phyloP scores from a whole-genome alignment of 202 grass and related monocot species.

The Bolboschoenoplectus hybrid region DNA sequence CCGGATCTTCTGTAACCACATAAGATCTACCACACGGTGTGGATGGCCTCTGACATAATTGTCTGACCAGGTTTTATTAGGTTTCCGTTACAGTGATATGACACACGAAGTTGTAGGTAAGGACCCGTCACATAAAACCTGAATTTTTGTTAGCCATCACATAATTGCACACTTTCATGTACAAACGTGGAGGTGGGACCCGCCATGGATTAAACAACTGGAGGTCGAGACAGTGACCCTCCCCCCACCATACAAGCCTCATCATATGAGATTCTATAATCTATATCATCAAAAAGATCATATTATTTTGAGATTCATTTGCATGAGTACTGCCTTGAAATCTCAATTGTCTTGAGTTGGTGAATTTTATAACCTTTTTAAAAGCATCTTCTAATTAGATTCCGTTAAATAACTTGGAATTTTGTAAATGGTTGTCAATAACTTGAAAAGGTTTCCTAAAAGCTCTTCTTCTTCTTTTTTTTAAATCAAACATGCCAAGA shows the following conservation, averaged over 20 bases:
- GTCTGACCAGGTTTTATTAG: neutral
- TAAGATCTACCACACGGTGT: neutral
- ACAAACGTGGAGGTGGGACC: slow-evolving; percentile 29
- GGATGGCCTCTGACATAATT: neutral
- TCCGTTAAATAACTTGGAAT: neutral
- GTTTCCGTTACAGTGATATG: neutral
- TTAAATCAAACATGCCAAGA: neutral
- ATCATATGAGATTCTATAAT: slow-evolving; percentile 48
- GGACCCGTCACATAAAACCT: slow-evolving; percentile 37
- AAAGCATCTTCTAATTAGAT: neutral
- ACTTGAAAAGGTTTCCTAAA: neutral
- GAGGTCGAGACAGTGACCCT: slow-evolving; percentile 51
- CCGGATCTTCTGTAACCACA: neutral
- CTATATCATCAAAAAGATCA: slow-evolving; percentile 12
- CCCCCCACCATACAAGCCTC: slow-evolving; percentile 47
- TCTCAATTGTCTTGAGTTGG: neutral
- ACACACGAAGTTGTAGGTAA: neutral
- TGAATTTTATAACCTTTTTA: slow-evolving; percentile 5
- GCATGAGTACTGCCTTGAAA: neutral
- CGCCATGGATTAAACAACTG: slow-evolving; percentile 43
- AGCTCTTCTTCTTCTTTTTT: too few relatives aligned
- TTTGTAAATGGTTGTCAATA: neutral
- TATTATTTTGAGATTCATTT: slow-evolving; percentile 15
- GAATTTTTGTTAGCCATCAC: slow-evolving; percentile 46
- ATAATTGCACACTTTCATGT: slow-evolving; percentile 40